phyloP scores from a whole-genome alignment of 1,284 basidiomycete genomes.

The Rhizopogon parksii region DNA sequence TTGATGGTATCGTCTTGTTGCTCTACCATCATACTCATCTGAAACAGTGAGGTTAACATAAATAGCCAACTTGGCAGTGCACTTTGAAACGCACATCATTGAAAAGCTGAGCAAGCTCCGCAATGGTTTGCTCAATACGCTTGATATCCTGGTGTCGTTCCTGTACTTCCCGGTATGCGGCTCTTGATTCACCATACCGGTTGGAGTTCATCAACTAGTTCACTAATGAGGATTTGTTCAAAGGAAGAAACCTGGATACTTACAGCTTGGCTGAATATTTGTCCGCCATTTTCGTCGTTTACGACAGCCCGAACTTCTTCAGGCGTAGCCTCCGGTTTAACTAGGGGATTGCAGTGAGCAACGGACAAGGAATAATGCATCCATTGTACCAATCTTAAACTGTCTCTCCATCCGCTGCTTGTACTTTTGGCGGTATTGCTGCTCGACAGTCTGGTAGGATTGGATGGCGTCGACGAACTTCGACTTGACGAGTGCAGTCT shows the following conservation, averaged over 20 bases:
- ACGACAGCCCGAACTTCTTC: slow-evolving; percentile 87
- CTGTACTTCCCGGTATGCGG: slow-evolving; percentile 93
- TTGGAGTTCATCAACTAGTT: slow-evolving; percentile 81
- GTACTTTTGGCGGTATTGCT: slow-evolving; percentile 88
- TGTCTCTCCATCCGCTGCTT: slow-evolving; percentile 94
- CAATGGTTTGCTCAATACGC: slow-evolving; percentile 88
- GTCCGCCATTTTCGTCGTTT: slow-evolving; percentile 76
- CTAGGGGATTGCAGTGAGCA: slow-evolving; percentile 32
- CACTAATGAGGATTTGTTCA: not conserved
- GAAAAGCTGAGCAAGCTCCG: slow-evolving; percentile 92
- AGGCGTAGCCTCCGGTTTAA: slow-evolving; percentile 91
- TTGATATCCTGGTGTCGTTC: slow-evolving; percentile 94
- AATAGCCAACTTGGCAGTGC: not conserved
- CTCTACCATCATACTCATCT: slow-evolving; percentile 88
- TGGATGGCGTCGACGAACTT: slow-evolving; percentile 86
- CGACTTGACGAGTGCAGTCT: slow-evolving; percentile 73
- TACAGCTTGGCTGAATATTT: slow-evolving; percentile 95
- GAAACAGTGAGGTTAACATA: slow-evolving; percentile 6
- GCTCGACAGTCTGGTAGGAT: slow-evolving; percentile 86
- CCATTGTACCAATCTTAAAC: slow-evolving; percentile 77
- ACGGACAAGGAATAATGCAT: slow-evolving; percentile 10
- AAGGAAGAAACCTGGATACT: slow-evolving; percentile 21
- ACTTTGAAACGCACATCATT: slow-evolving; percentile 63
- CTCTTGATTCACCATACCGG: slow-evolving; percentile 84
- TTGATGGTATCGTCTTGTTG: slow-evolving; percentile 88